Evolutionary conservation across 192 early-diverging fungal species (phyloP).

Genomic region (Lobosporangium transversale): DNA sequence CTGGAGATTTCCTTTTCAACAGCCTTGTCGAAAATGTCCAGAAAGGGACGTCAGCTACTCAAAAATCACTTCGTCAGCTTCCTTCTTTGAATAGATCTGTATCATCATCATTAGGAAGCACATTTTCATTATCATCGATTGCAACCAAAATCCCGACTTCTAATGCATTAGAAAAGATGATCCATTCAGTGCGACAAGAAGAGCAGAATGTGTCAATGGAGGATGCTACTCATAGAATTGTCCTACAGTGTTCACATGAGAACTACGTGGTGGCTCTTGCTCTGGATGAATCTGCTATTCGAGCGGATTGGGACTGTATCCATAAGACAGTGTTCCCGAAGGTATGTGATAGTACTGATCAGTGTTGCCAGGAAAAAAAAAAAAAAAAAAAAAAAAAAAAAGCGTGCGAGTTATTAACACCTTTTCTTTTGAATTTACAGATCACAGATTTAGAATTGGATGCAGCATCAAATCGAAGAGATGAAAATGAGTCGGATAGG

Average conservation of each 20-base stretch:
- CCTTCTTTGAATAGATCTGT: conserved; percentile 35
- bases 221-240: conserved; percentile 37
- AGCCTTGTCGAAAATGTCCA: conserved; percentile 33
- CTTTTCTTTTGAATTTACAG: conserved; percentile 1
- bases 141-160: conserved; percentile 9
- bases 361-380: too few relatives aligned
- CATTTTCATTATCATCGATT: conserved; percentile 18
- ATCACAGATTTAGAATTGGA: conserved; percentile 36
- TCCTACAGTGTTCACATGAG: conserved; percentile 38
- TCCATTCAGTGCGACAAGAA: conserved; percentile 22
- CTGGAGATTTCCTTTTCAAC: conserved; percentile 39
- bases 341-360: too few relatives aligned
- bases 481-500: conserved; percentile 37
- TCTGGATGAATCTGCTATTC: conserved; percentile 22
- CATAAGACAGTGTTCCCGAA: conserved; percentile 50
- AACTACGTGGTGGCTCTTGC: conserved; percentile 42
- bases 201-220: conserved; percentile 25
- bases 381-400: too few relatives aligned
- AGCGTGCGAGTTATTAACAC: too few relatives aligned
- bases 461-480: conserved; percentile 6
- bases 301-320: conserved; percentile 49
- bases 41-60: conserved; percentile 27
- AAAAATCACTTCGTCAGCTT: conserved; percentile 25
- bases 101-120: conserved; percentile 21
- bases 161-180: conserved; percentile 22